These are phyloP conservation scores for Ehretia macrophylla DNA, from an alignment of 257 asterid genomes.

Conservation along the genomic window DNA sequence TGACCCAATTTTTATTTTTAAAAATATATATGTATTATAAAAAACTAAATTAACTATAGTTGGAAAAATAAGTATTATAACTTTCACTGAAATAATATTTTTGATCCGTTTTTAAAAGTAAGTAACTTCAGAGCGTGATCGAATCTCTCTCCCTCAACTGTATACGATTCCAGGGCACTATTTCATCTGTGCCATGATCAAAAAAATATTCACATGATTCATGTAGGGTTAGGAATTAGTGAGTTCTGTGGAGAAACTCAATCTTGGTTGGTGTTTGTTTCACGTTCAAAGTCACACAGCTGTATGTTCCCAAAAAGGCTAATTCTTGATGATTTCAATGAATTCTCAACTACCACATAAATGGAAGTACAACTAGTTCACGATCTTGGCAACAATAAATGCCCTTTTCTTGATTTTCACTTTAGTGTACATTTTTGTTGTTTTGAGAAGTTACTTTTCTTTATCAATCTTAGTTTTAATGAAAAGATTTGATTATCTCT, in stretches of 20 bases:
- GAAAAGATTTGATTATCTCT: no score
- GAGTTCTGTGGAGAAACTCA: not conserved
- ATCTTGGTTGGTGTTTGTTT: conserved; percentile 6
- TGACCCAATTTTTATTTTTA: no score
- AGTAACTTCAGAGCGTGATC: no score
- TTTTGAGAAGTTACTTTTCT: not conserved
- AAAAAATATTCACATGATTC: conserved; percentile 28
- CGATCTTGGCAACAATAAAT: conserved; percentile 5
- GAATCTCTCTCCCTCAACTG: no score
- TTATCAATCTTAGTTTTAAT: no score
- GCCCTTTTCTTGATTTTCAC: conserved; percentile 29
- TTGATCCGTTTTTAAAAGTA: no score
- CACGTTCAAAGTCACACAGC: conserved; percentile 6
- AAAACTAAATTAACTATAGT: no score
- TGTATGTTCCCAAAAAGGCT: conserved; percentile 10
- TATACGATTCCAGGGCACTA: conserved; percentile 24
- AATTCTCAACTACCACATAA: conserved; percentile 17
- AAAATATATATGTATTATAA: no score
- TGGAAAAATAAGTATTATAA: no score
- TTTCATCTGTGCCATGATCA: conserved; percentile 6
- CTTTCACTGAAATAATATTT: no score
- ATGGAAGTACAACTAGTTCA: conserved; percentile 13
- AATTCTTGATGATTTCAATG: not conserved
- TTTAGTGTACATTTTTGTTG: not conserved
- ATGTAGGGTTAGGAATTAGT: conserved; percentile 1